Conservation (phyloP, 2,329 filamentous ascomycete genomes). For the Colletotrichum nymphaeae region DNA sequence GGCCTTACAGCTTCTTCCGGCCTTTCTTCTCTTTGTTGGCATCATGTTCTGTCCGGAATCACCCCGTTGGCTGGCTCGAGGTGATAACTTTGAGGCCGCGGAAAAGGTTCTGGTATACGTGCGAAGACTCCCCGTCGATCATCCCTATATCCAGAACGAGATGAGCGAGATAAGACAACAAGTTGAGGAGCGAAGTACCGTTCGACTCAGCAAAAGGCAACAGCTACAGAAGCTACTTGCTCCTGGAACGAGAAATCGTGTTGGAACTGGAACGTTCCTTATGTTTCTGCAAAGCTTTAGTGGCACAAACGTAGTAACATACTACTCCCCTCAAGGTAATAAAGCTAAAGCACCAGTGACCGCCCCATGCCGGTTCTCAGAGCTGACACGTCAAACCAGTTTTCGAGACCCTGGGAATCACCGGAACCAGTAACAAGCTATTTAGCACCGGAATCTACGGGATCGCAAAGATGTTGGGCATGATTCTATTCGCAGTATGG, state of each 20-base stretch:
- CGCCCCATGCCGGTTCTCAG: too few relatives aligned
- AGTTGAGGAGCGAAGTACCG: slow-evolving; percentile 58
- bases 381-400: slow-evolving; percentile 38
- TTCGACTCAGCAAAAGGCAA: slow-evolving; percentile 43
- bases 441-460: slow-evolving; percentile 56
- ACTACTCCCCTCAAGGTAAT: too few relatives aligned
- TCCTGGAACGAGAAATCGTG: slow-evolving; percentile 53
- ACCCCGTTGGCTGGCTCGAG: slow-evolving; percentile 49
- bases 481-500: slow-evolving; percentile 54
- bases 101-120: slow-evolving; percentile 52
- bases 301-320: slow-evolving; percentile 11
- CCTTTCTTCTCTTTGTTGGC: slow-evolving; percentile 45
- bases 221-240: slow-evolving; percentile 48
- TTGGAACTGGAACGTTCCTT: slow-evolving; percentile 65
- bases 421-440: slow-evolving; percentile 46
- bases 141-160: slow-evolving; percentile 50
- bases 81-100: slow-evolving; percentile 51
- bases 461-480: slow-evolving; percentile 49
- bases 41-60: slow-evolving; percentile 53
- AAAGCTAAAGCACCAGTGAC: too few relatives aligned
- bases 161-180: slow-evolving; percentile 68
- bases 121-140: slow-evolving; percentile 26
- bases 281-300: slow-evolving; percentile 50
- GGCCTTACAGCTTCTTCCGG: slow-evolving; percentile 54
- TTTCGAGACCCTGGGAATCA: slow-evolving; percentile 50